Conservation (phyloP, 1,284 basidiomycete genomes). For the Porodaedalea pini region DNA sequence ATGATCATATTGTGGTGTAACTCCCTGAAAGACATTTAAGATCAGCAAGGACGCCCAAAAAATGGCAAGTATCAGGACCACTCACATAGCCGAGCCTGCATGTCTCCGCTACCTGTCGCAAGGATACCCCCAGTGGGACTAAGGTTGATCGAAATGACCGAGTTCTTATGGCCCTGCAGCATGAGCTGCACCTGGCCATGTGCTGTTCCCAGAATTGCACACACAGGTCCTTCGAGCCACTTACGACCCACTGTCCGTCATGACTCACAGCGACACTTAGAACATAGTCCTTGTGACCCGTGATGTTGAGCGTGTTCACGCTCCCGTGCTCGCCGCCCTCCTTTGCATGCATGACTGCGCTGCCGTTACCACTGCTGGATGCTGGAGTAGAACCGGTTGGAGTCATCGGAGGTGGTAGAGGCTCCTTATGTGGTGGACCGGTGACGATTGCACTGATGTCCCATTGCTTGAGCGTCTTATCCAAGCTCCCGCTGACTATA, state of each 20-base stretch:
- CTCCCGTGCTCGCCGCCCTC: conserved; percentile 37
- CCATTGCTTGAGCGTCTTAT: conserved; percentile 87
- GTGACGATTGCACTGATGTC: conserved; percentile 55
- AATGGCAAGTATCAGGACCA: neutral
- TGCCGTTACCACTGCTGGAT: neutral
- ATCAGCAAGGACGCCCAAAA: neutral
- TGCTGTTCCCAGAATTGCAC: conserved; percentile 87
- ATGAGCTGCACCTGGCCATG: conserved; percentile 77
- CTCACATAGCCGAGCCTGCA: conserved; percentile 74
- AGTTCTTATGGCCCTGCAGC: conserved; percentile 89
- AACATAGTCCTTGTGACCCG: conserved; percentile 86
- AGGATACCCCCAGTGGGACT: conserved; percentile 71
- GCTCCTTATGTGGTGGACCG: conserved; percentile 13
- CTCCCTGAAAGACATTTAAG: neutral
- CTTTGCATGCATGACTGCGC: conserved; percentile 1
- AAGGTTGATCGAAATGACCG: conserved; percentile 86
- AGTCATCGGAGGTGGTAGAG: conserved; percentile 13
- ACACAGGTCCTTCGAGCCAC: conserved; percentile 86
- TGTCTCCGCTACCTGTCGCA: conserved; percentile 87
- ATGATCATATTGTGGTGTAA: conserved; percentile 5
- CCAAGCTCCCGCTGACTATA: conserved; percentile 79
- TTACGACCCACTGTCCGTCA: conserved; percentile 86
- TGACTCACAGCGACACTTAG: conserved; percentile 77
- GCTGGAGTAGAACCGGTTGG: neutral
- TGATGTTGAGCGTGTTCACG: conserved; percentile 73